Conservation (phyloP, 2,329 filamentous ascomycete genomes). For the Davidsoniella eucalypti region DNA sequence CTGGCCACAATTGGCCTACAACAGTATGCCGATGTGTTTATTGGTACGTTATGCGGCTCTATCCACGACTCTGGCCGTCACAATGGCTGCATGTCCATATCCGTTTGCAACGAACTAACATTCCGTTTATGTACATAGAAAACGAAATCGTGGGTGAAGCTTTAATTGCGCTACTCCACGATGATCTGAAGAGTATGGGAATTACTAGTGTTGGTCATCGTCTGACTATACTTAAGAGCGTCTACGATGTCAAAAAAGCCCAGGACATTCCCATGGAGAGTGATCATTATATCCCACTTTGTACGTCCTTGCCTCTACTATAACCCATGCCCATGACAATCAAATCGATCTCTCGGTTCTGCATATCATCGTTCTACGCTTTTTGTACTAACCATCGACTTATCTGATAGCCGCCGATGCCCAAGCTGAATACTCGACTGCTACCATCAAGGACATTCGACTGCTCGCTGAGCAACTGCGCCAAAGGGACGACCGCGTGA, state of each 20-base stretch:
- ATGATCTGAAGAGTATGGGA: conserved; percentile 90
- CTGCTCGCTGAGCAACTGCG: conserved; percentile 80
- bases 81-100: no score
- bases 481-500: conserved; percentile 79
- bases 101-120: background rate
- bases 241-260: conserved; percentile 91
- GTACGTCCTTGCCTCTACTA: conserved; percentile 36
- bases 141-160: conserved; percentile 91
- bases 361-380: background rate
- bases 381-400: conserved; percentile 10
- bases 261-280: conserved; percentile 82
- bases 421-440: conserved; percentile 67
- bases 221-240: conserved; percentile 83
- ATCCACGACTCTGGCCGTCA: no score
- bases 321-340: background rate
- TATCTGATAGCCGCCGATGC: conserved; percentile 60
- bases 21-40: conserved; percentile 68
- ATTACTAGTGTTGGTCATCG: conserved; percentile 86
- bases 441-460: conserved; percentile 84
- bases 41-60: conserved; percentile 43
- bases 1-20: conserved; percentile 61
- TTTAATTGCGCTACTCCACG: conserved; percentile 72
- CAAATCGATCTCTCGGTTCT: background rate
- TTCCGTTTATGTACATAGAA: conserved; percentile 34
- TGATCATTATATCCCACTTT: conserved; percentile 84